These are phyloP conservation scores for Lachnellula arida DNA, from an alignment of 2,329 filamentous ascomycete genomes.

Conservation along the genomic window DNA sequence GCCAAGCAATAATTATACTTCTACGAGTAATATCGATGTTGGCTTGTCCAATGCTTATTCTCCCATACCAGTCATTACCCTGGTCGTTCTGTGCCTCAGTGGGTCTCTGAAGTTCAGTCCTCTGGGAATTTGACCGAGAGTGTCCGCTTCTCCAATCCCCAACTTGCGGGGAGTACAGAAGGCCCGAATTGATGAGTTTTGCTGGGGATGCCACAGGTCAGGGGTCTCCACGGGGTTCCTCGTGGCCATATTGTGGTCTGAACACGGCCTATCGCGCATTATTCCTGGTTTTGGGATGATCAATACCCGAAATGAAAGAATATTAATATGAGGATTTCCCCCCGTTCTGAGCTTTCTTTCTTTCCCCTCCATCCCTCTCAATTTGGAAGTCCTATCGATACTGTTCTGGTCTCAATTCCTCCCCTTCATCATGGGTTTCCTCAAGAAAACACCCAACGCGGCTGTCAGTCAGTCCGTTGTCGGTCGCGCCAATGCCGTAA, in stretches of 20 bases:
- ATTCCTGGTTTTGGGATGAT: neutral
- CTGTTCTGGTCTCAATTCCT: neutral
- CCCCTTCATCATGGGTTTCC: neutral
- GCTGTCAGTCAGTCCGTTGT: slow-evolving; percentile 35
- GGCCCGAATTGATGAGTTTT: neutral
- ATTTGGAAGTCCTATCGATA: neutral
- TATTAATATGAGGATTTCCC: neutral
- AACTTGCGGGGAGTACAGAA: neutral
- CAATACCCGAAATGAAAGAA: neutral
- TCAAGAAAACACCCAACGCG: slow-evolving; percentile 4
- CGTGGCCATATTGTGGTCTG: neutral
- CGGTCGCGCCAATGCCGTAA: slow-evolving; percentile 35
- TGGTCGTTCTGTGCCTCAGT: too few species aligned
- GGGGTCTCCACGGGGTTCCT: slow-evolving; percentile 1
- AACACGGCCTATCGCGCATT: too few species aligned
- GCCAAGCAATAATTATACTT: too few species aligned
- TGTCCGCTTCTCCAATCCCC: neutral
- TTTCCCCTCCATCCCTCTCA: neutral
- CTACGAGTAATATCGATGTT: too few species aligned
- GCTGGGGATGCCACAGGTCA: neutral
- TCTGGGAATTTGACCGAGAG: neutral
- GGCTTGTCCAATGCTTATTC: too few species aligned
- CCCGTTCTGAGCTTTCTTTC: neutral
- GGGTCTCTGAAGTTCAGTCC: neutral
- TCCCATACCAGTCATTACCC: too few species aligned